phyloP scores from a whole-genome alignment of 495 filamentous ascomycete genomes.

The Aspergillus homomorphus region DNA sequence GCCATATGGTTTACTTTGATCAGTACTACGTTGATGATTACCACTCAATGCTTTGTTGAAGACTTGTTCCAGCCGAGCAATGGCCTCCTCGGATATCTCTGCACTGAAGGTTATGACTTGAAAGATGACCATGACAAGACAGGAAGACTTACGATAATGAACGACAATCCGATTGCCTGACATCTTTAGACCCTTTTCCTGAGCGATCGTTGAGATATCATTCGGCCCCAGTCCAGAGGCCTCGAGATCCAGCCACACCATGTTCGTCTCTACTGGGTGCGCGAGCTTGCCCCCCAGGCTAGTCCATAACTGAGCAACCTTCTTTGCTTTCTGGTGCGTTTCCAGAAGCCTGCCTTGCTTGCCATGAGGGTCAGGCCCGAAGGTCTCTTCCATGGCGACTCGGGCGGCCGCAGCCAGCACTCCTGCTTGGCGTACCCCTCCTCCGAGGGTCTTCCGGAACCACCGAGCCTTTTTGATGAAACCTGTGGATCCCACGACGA shows the following conservation, averaged over 20 bases:
- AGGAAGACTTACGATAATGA: conserved; percentile 44
- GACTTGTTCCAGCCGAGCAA: conserved; percentile 38
- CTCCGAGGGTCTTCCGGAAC: conserved; percentile 82
- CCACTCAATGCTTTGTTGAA: conserved; percentile 42
- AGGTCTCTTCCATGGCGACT: conserved; percentile 54
- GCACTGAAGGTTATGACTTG: conserved; percentile 19
- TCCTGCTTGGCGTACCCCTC: conserved; percentile 70
- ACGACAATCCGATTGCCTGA: conserved; percentile 40
- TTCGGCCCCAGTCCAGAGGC: conserved; percentile 40
- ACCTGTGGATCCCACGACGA: conserved; percentile 63
- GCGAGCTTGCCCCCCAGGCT: conserved; percentile 48
- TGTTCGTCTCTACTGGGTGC: conserved; percentile 71
- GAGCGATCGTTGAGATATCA: conserved; percentile 39
- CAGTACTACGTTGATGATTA: conserved; percentile 32
- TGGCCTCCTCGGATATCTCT: conserved; percentile 47
- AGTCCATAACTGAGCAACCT: conserved; percentile 62
- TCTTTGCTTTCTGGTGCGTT: conserved; percentile 63
- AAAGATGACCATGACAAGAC: neutral
- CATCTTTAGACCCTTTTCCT: conserved; percentile 39
- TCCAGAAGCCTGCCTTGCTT: conserved; percentile 60
- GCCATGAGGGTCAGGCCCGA: conserved; percentile 57
- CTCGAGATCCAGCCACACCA: conserved; percentile 86
- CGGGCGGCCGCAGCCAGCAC: conserved; percentile 47
- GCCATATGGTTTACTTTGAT: conserved; percentile 40
- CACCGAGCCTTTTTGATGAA: conserved; percentile 73